These are phyloP conservation scores for Colletotrichum sp. DNA, from an alignment of 2,329 filamentous ascomycete genomes.

Conservation along the genomic window DNA sequence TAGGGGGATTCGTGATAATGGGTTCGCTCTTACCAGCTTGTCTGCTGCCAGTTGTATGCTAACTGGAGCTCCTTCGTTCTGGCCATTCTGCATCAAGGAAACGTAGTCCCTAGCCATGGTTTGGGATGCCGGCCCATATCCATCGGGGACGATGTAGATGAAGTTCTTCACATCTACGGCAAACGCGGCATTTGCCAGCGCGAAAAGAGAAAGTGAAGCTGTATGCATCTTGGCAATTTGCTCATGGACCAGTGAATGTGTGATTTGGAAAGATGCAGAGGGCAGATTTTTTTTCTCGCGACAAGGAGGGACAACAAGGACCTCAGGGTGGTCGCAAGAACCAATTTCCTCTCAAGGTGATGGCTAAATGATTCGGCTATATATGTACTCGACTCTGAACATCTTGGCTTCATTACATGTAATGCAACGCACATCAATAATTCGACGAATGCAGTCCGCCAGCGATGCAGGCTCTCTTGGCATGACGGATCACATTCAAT, in stretches of 20 bases:
- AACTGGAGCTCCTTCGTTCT: constrained; percentile 21
- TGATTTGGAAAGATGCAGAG: background rate
- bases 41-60: constrained; percentile 25
- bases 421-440: background rate
- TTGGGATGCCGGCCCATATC: constrained; percentile 34
- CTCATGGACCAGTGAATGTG: background rate
- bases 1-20: too few species aligned
- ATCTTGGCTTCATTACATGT: background rate
- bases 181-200: constrained; percentile 5
- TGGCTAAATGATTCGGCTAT: background rate
- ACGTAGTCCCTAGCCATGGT: constrained; percentile 32
- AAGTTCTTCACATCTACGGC: constrained; percentile 30
- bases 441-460: background rate
- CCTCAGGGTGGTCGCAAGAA: background rate
- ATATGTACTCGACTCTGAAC: background rate
- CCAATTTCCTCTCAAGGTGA: background rate
- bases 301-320: background rate
- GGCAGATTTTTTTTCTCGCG: background rate
- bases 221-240: constrained; percentile 14
- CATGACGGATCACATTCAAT: constrained; percentile 1
- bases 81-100: constrained; percentile 25
- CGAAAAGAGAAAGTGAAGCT: background rate
- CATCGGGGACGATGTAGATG: constrained; percentile 37
- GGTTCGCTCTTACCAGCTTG: constrained; percentile 18
- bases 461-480: background rate